A percentile compares a stretch with the other conserved stretches of the same genome.
phyloP scores from a whole-genome alignment of 2,329 filamentous ascomycete species.

The Magnaporthiopsis poae region DNA sequence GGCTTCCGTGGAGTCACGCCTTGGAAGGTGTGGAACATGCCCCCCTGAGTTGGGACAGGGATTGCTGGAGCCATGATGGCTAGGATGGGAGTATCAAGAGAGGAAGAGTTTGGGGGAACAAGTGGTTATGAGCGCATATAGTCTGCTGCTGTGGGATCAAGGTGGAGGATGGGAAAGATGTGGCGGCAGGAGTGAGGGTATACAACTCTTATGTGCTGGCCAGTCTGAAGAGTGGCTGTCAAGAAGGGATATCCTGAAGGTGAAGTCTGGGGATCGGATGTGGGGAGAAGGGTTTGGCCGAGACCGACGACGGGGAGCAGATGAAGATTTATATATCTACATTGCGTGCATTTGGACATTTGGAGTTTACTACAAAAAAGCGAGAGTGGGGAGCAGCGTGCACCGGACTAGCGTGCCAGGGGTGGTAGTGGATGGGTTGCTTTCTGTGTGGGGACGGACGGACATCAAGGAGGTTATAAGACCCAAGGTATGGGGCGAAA shows the following conservation, averaged over 20 bases:
- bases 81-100: slow-evolving; percentile 7
- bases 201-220: neutral
- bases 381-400: slow-evolving; percentile 6
- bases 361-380: slow-evolving; percentile 18
- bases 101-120: neutral
- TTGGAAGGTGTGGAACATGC: slow-evolving; percentile 46
- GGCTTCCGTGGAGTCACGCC: slow-evolving; percentile 42
- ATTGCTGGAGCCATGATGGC: slow-evolving; percentile 33
- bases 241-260: slow-evolving; percentile 15
- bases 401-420: neutral
- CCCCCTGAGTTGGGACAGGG: slow-evolving; percentile 37
- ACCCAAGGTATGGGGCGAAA: neutral
- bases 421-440: slow-evolving; percentile 1
- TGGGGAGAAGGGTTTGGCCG: slow-evolving; percentile 13
- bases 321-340: slow-evolving; percentile 30
- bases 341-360: slow-evolving; percentile 26
- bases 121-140: neutral
- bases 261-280: neutral
- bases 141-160: neutral
- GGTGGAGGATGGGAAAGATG: slow-evolving; percentile 2
- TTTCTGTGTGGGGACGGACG: neutral
- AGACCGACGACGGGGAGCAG: slow-evolving; percentile 23
- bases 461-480: neutral
- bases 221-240: slow-evolving; percentile 10
- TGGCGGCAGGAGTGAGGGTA: neutral